Evolutionary conservation across 495 filamentous ascomycete species (phyloP).

Genomic region (Trichoderma virens): DNA sequence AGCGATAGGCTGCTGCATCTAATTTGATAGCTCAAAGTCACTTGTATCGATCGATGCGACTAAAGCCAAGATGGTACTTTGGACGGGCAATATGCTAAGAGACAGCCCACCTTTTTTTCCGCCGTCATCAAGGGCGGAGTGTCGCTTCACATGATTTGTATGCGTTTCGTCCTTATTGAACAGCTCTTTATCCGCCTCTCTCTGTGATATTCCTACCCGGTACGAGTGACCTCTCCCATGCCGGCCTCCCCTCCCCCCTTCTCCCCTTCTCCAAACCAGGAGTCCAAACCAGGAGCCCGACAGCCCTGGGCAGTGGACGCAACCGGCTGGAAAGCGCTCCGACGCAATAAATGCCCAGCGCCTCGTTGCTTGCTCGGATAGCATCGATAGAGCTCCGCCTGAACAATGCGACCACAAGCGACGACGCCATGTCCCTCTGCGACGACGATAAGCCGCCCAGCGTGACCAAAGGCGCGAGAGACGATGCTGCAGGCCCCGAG

Average conservation of each 20-base stretch:
- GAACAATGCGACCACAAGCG: not conserved
- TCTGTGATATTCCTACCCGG: too few relatives aligned
- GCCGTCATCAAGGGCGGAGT: not conserved
- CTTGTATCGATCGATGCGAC: too few relatives aligned
- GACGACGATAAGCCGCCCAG: conserved; percentile 5
- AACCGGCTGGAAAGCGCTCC: not conserved
- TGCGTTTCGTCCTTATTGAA: too few relatives aligned
- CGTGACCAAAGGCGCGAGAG: not conserved
- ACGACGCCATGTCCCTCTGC: not conserved
- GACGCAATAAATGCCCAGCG: not conserved
- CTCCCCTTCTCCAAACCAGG: not conserved
- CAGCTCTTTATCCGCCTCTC: too few relatives aligned
- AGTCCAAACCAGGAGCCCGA: not conserved
- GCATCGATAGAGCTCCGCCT: not conserved
- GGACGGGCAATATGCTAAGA: too few relatives aligned
- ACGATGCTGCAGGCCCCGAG: not conserved
- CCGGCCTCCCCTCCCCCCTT: not conserved
- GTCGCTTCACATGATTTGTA: not conserved
- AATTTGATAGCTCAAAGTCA: not conserved
- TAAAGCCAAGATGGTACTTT: too few relatives aligned
- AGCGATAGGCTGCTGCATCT: not conserved
- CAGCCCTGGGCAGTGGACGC: not conserved
- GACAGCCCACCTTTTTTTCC: not conserved
- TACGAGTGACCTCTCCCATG: not conserved
- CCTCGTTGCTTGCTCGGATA: not conserved